phyloP scores from a whole-genome alignment of 441 rosid species.

The Kokia cookei region DNA sequence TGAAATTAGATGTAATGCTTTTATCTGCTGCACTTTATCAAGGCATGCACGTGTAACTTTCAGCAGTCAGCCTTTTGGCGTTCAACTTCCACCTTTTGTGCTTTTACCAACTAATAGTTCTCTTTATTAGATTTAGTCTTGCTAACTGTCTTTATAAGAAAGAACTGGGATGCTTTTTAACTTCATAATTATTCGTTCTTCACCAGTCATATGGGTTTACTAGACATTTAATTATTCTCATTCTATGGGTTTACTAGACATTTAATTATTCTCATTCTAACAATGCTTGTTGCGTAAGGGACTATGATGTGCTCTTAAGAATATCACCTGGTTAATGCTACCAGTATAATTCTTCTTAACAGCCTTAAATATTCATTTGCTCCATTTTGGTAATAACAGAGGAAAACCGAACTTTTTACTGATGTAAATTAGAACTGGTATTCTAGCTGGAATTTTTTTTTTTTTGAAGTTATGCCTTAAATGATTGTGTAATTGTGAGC shows the following conservation, averaged over 20 bases:
- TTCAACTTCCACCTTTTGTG: neutral
- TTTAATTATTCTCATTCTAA: neutral
- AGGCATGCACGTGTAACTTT: neutral
- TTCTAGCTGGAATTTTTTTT: neutral
- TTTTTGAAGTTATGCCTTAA: neutral
- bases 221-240: neutral
- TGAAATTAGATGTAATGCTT: neutral
- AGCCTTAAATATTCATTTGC: neutral
- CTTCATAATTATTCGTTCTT: slow-evolving; percentile 1
- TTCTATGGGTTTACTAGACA: neutral
- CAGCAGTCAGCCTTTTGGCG: neutral
- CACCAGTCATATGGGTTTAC: neutral
- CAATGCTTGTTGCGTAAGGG: neutral
- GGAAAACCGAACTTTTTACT: neutral
- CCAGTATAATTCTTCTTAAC: neutral
- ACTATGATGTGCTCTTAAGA: neutral
- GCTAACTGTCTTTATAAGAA: neutral
- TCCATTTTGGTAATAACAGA: neutral
- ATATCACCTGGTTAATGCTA: neutral
- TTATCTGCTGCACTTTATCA: neutral
- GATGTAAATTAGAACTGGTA: neutral
- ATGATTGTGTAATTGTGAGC: neutral
- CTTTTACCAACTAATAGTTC: neutral
- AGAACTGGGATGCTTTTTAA: neutral
- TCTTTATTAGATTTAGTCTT: neutral